Conservation (phyloP, 352 stramenopile species). For the Phytopythium ostracodes region DNA sequence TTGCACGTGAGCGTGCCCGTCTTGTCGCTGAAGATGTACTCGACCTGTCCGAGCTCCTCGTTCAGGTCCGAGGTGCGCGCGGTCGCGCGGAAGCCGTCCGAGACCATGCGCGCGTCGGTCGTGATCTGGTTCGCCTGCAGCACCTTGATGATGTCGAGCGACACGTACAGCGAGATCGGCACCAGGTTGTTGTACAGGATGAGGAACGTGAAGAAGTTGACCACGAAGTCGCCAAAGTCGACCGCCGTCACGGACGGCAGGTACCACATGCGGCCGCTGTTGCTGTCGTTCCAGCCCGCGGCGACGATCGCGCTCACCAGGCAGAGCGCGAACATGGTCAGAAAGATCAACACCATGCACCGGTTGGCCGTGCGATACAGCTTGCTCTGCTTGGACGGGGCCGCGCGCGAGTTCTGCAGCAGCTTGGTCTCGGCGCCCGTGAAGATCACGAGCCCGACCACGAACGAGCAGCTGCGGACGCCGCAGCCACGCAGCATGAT, state of each 20-base stretch:
- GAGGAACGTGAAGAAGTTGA: constrained; percentile 90
- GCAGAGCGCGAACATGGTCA: constrained; percentile 61
- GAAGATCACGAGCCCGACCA: constrained; percentile 92
- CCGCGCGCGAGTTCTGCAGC: constrained; percentile 65
- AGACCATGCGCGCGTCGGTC: constrained; percentile 79
- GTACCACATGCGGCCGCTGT: constrained; percentile 44
- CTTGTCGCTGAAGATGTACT: constrained; percentile 99
- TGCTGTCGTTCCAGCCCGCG: constrained; percentile 28
- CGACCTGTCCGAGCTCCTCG: constrained; percentile 92
- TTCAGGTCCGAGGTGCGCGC: constrained; percentile 88
- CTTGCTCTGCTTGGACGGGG: constrained; percentile 86
- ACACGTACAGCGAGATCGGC: constrained; percentile 96
- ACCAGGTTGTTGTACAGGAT: constrained; percentile 96
- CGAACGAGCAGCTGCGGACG: constrained; percentile 93
- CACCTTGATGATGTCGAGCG: constrained; percentile 92
- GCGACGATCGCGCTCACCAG: constrained; percentile 39
- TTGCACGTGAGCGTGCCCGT: constrained; percentile 98
- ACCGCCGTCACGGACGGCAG: constrained; percentile 36
- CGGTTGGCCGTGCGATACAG: constrained; percentile 78
- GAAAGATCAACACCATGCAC: constrained; percentile 74
- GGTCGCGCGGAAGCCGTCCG: constrained; percentile 67
- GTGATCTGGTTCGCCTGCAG: constrained; percentile 87
- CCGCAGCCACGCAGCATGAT: constrained; percentile 92
- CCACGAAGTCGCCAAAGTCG: constrained; percentile 29
- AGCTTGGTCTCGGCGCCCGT: constrained; percentile 88